Conservation (phyloP, 805 yeast genomes). For the Myxozyma melibiosi region DNA sequence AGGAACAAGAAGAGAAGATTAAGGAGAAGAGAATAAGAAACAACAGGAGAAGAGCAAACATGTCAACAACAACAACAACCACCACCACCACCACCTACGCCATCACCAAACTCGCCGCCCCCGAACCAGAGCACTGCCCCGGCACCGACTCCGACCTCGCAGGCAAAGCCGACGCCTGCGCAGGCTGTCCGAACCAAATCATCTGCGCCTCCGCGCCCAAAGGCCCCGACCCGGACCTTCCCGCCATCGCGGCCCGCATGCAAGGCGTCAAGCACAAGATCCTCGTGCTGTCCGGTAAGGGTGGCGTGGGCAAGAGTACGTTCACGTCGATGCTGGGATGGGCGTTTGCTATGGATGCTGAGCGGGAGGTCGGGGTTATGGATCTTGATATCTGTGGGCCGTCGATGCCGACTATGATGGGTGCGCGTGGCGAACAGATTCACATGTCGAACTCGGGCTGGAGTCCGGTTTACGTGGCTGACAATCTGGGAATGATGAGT, state of each 20-base stretch:
- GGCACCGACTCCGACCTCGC: slow-evolving; percentile 96
- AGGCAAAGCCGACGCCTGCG: slow-evolving; percentile 92
- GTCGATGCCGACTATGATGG: slow-evolving; percentile 90
- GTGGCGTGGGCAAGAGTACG: slow-evolving; percentile 97
- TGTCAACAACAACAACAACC: slow-evolving; percentile 17
- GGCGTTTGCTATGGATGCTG: slow-evolving; percentile 70
- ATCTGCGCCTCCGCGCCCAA: slow-evolving; percentile 70
- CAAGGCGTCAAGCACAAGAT: slow-evolving; percentile 73
- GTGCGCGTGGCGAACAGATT: slow-evolving; percentile 80
- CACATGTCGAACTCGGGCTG: slow-evolving; percentile 92
- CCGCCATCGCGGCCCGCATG: slow-evolving; percentile 68
- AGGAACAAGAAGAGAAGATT: not conserved
- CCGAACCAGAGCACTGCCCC: slow-evolving; percentile 97
- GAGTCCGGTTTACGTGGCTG: slow-evolving; percentile 96
- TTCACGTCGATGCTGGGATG: slow-evolving; percentile 95
- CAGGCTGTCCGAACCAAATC: slow-evolving; percentile 90
- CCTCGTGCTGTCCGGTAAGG: slow-evolving; percentile 67
- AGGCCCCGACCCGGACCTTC: slow-evolving; percentile 93
- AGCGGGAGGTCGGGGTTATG: slow-evolving; percentile 90
- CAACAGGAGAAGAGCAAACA: slow-evolving; percentile 25
- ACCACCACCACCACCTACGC: slow-evolving; percentile 5
- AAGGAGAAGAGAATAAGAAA: not conserved
- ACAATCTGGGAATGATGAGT: slow-evolving; percentile 92
- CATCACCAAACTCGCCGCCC: slow-evolving; percentile 50
- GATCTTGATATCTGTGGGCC: slow-evolving; percentile 98